A percentile compares a stretch with the other conserved stretches of the same genome.
Evolutionary conservation across 352 stramenopile species (phyloP).

Genomic region (Phytophthora brassicae): DNA sequence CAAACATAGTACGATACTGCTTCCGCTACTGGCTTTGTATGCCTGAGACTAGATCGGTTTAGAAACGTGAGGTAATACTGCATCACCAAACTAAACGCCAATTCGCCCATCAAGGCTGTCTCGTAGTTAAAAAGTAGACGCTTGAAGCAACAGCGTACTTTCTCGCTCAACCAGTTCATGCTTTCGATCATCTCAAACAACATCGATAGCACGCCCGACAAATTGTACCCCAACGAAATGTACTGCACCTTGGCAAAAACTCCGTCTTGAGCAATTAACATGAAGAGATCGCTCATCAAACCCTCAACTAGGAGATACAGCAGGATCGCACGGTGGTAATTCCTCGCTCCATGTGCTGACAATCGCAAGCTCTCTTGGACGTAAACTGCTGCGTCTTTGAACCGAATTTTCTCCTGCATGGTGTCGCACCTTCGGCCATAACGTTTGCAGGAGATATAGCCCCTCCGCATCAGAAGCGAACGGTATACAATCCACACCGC

Average conservation of each 20-base stretch:
- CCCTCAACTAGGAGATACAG: slow-evolving; percentile 17
- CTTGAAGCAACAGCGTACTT: slow-evolving; percentile 11
- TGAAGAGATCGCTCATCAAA: slow-evolving; percentile 19
- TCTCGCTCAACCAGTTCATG: slow-evolving; percentile 15
- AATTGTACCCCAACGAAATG: slow-evolving; percentile 25
- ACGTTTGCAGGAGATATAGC: slow-evolving; percentile 16
- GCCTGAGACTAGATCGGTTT: slow-evolving; percentile 9
- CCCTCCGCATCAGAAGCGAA: slow-evolving; percentile 12
- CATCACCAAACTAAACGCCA: slow-evolving; percentile 4
- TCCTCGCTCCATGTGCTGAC: slow-evolving; percentile 16
- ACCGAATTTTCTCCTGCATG: slow-evolving; percentile 11
- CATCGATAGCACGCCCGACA: slow-evolving; percentile 20
- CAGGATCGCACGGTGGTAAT: slow-evolving; percentile 7
- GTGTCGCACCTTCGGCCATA: slow-evolving; percentile 14
- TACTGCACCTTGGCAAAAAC: slow-evolving; percentile 20
- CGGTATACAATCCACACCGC: slow-evolving; percentile 17
- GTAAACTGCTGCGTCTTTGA: slow-evolving; percentile 14
- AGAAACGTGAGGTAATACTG: slow-evolving; percentile 20
- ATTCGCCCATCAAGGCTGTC: slow-evolving; percentile 13
- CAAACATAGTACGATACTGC: slow-evolving; percentile 18
- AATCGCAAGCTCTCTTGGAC: slow-evolving; percentile 19
- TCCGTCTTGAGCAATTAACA: slow-evolving; percentile 18
- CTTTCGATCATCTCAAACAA: slow-evolving; percentile 25
- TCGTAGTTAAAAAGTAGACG: slow-evolving; percentile 24
- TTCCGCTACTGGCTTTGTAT: slow-evolving; percentile 4